A percentile compares a stretch with the other conserved stretches of the same genome.
Conservation (phyloP, 345 rosid genomes). For the Linum usitatissimum region DNA sequence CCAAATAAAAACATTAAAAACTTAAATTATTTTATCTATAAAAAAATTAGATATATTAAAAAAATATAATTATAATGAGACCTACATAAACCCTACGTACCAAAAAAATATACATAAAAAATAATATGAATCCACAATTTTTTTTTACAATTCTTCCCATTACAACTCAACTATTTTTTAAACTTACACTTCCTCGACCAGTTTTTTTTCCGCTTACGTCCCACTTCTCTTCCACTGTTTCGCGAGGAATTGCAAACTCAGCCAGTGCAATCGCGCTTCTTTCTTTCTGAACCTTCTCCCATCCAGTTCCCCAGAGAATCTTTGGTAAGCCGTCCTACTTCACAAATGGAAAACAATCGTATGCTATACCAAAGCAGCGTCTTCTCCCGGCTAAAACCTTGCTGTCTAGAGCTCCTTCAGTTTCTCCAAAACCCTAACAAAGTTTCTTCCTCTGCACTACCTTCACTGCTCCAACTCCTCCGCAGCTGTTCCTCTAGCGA, state of each 20-base stretch:
- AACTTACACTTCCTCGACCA: too few species aligned
- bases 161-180: too few species aligned
- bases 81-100: too few species aligned
- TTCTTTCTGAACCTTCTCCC: neutral
- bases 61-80: too few species aligned
- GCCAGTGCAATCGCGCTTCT: neutral
- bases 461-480: conserved; percentile 43
- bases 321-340: neutral
- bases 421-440: conserved; percentile 50
- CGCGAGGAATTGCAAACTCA: neutral
- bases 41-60: too few species aligned
- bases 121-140: too few species aligned
- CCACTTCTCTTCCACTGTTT: too few species aligned
- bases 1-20: too few species aligned
- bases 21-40: too few species aligned
- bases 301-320: neutral
- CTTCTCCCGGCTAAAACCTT: conserved; percentile 40
- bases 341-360: neutral
- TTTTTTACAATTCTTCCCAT: too few species aligned
- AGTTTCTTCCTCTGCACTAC: conserved; percentile 27
- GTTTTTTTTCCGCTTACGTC: too few species aligned
- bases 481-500: conserved; percentile 32
- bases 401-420: conserved; percentile 56
- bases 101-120: too few species aligned
- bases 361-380: conserved; percentile 12